Percentiles rank a stretch among this genome's conserved stretches.
Evolutionary conservation across 441 rosid species (phyloP).

Genomic region (Adansonia madagascariensis): DNA sequence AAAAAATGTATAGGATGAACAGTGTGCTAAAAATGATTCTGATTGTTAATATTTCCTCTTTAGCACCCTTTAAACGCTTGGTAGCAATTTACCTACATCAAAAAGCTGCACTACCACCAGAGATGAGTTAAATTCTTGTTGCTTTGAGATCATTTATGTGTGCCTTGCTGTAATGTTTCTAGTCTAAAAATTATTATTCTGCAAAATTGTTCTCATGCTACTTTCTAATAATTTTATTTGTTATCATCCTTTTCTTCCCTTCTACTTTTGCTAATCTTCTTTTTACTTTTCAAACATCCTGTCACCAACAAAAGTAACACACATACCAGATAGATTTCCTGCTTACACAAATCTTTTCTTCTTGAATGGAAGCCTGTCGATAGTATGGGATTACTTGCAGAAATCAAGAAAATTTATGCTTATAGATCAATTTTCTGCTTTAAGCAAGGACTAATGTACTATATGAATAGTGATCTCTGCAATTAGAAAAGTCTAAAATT

Average conservation of each 20-base stretch:
- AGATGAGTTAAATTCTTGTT: background rate
- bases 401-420: constrained; percentile 11
- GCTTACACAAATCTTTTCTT: constrained; percentile 20
- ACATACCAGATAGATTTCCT: background rate
- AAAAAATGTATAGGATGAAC: background rate
- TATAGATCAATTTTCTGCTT: constrained; percentile 16
- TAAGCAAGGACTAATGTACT: constrained; percentile 19
- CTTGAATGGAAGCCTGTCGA: constrained; percentile 21
- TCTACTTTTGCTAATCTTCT: background rate
- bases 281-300: background rate
- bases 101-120: background rate
- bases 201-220: background rate
- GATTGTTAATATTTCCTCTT: background rate
- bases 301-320: background rate
- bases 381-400: constrained; percentile 1
- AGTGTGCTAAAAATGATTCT: background rate
- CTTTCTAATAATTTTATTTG: background rate
- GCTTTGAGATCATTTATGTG: background rate
- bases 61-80: constrained; percentile 11
- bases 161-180: background rate
- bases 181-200: background rate
- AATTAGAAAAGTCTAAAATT: constrained; percentile 16
- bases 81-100: background rate
- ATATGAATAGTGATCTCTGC: constrained; percentile 10
- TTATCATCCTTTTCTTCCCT: background rate